Conservation (phyloP, 1,139 yeast genomes). For the Yarrowia galli region DNA sequence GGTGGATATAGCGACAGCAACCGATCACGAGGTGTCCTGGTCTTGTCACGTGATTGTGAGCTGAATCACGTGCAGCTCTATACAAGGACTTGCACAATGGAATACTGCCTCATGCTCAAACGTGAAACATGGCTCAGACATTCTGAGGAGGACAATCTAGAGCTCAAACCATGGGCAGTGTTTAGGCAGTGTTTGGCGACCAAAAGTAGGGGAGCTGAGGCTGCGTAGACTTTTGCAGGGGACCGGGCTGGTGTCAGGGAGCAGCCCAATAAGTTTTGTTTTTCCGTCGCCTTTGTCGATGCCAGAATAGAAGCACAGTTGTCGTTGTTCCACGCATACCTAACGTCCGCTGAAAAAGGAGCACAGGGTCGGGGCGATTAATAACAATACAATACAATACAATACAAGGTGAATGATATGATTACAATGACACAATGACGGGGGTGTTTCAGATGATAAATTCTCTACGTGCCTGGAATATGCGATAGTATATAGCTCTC, state of each 20-base stretch:
- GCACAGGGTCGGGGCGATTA: constrained; percentile 2
- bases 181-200: background rate
- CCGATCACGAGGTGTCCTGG: too few relatives aligned
- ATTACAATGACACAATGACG: background rate
- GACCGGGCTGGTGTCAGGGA: background rate
- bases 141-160: background rate
- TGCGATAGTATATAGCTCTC: too few relatives aligned
- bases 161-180: background rate
- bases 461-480: background rate
- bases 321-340: constrained; percentile 8
- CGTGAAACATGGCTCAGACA: background rate
- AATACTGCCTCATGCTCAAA: too few relatives aligned
- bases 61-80: too few relatives aligned
- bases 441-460: background rate
- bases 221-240: background rate
- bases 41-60: too few relatives aligned
- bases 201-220: background rate
- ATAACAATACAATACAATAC: background rate
- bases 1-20: too few relatives aligned
- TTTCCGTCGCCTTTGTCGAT: background rate
- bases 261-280: background rate
- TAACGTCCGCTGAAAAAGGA: too few relatives aligned
- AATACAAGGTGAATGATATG: too few relatives aligned
- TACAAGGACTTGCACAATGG: too few relatives aligned
- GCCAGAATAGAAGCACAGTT: background rate